These are phyloP conservation scores for Imleria badia DNA, from an alignment of 768 basidiomycete species.

Conservation along the genomic window DNA sequence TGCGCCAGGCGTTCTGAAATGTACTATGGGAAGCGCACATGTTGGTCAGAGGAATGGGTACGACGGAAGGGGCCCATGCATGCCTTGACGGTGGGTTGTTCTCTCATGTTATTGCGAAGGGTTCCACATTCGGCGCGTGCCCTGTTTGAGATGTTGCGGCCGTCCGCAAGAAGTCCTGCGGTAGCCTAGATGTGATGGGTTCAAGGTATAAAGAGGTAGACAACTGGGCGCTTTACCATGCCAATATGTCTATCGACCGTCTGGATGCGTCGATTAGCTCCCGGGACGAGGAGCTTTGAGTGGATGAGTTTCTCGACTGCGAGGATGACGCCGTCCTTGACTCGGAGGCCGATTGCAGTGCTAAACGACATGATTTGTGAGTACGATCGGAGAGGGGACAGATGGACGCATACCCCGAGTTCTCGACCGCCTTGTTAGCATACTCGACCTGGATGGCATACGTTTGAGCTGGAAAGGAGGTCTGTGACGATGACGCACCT, in stretches of 20 bases:
- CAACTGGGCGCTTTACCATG: constrained; percentile 51
- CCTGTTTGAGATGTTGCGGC: constrained; percentile 80
- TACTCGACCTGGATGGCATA: constrained; percentile 77
- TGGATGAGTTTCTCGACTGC: constrained; percentile 98
- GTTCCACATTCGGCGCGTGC: constrained; percentile 81
- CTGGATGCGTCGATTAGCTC: constrained; percentile 90
- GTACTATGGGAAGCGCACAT: constrained; percentile 33
- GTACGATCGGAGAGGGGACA: neutral
- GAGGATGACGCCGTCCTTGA: constrained; percentile 91
- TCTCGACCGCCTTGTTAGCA: constrained; percentile 97
- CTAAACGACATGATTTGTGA: constrained; percentile 39
- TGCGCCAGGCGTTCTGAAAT: constrained; percentile 77
- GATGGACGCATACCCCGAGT: constrained; percentile 71
- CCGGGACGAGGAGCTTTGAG: constrained; percentile 93
- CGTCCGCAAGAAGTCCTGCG: constrained; percentile 91
- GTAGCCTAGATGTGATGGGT: constrained; percentile 61
- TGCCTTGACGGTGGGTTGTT: constrained; percentile 80
- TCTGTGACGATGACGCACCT: constrained; percentile 50
- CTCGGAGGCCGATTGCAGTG: constrained; percentile 93
- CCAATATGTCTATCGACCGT: constrained; percentile 94
- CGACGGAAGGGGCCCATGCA: constrained; percentile 6
- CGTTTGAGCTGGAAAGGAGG: neutral
- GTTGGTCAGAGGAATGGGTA: neutral
- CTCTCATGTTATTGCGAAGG: constrained; percentile 70
- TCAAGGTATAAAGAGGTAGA: neutral